A percentile compares a stretch with the other conserved stretches of the same genome.
phyloP scores from a whole-genome alignment of 1,284 basidiomycete genomes.

The Cutaneotrichosporon cutaneum region DNA sequence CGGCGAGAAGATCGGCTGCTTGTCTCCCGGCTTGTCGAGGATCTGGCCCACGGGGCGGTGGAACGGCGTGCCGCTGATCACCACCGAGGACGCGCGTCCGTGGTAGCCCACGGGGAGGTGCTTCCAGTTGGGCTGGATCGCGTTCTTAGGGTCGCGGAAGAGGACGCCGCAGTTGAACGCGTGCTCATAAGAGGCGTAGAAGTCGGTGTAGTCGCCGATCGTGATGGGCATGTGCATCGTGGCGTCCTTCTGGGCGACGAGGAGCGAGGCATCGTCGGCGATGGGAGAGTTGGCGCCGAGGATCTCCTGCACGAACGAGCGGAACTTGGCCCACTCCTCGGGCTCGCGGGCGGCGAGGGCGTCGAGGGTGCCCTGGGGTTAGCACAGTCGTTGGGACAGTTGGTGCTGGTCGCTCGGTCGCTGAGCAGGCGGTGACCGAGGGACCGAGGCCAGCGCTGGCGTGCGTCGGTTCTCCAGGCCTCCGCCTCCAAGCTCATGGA shows the following conservation, averaged over 20 bases:
- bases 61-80: constrained; percentile 28
- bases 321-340: constrained; percentile 21
- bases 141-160: constrained; percentile 27
- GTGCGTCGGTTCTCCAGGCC: too few species aligned
- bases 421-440: not conserved
- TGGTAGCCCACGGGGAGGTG: constrained; percentile 34
- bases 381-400: not conserved
- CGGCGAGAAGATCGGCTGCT: constrained; percentile 26
- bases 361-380: constrained; percentile 19
- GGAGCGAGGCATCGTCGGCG: constrained; percentile 10
- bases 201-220: constrained; percentile 30
- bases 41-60: constrained; percentile 30
- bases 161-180: constrained; percentile 30
- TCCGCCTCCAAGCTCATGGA: not conserved
- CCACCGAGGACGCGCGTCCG: constrained; percentile 28
- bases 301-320: constrained; percentile 17
- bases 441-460: too few species aligned
- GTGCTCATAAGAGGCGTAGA: constrained; percentile 29
- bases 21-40: constrained; percentile 27
- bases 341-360: constrained; percentile 17
- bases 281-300: constrained; percentile 19
- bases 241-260: constrained; percentile 14
- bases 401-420: too few species aligned
- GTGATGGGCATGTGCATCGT: constrained; percentile 23
- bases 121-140: constrained; percentile 31